Base-by-base conservation (phyloP, 257 asterid species). In the Cruciata laevipes region DNA sequence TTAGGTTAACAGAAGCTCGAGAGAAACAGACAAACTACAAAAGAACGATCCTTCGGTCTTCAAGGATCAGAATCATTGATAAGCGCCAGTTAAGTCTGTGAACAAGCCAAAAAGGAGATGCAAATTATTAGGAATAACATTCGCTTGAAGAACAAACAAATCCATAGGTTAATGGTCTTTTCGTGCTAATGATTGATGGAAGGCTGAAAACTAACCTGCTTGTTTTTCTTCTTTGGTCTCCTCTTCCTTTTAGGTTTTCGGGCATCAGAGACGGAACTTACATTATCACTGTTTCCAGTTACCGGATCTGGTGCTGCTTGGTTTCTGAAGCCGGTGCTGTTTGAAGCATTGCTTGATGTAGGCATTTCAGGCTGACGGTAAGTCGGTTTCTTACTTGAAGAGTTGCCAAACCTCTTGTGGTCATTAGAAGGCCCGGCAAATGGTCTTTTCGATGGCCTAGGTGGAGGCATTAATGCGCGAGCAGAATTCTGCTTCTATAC, bases 141-240 rank as follows among this genome's bases (percentile, higher is more conserved):
- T 49, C 20, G 5, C 7, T 49, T 24, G 30, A 63, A 12, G 6
- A 33, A 20, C 23, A 49, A 1, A 20, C 69, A 40, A 4, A 37
- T 21, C 68, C 40, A 14, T 8, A 27, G 30, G 30, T 27, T 27
- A 27, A 27, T 27, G 30, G 30, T 27, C 30, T 27, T 27, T 27
- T 27, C 30, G 30, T 27, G 20, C 23, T 8, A 65, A 44, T 47
- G 17, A 30, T 40, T 16, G 58, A 51, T 31, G 47, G 23, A 32
- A n/a, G 30, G 32, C 21, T 31, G 27, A 21, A 67, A 68, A 70
- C 7, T 60, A 57, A 79, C 77, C 82, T 86, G 82, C 73, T 89
- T 87, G 83, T 81, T 94, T 73, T 90, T 94, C 95, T 94, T 94
- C 95, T 94, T 94, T 0, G 96, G 96, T 77, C 99, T 84, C 80